Evolutionary conservation across 331 rosid genomes (phyloP).

Genomic region (Malus hybrid): DNA sequence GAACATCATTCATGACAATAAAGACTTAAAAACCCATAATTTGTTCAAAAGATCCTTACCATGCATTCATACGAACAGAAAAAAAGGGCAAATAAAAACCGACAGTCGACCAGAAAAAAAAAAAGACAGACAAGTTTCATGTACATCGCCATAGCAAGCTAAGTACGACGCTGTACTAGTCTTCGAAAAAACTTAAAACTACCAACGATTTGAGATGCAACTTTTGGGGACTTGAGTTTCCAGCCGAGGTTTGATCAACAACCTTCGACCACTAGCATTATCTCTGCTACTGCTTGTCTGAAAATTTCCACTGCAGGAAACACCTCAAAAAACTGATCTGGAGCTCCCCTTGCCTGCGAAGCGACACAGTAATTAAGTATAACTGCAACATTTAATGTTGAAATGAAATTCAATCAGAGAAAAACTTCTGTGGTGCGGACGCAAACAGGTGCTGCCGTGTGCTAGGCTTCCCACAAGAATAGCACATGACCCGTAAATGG

Average conservation of each 20-base stretch:
- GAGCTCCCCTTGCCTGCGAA: conserved; percentile 28
- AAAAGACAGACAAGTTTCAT: no score
- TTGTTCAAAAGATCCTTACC: not conserved
- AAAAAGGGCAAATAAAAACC: not conserved
- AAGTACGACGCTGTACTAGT: not conserved
- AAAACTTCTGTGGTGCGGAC: no score
- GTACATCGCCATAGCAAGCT: not conserved
- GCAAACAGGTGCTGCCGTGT: no score
- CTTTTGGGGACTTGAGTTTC: not conserved
- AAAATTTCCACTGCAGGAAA: conserved; percentile 29
- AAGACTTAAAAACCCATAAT: not conserved
- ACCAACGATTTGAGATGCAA: not conserved
- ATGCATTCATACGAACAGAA: not conserved
- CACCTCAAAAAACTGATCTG: conserved; percentile 21
- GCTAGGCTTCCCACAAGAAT: no score
- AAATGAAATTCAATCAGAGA: not conserved
- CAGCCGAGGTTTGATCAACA: not conserved
- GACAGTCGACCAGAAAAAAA: not conserved
- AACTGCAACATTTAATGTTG: not conserved
- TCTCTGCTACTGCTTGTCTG: conserved; percentile 54
- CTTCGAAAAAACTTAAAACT: not conserved
- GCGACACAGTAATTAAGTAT: not conserved
- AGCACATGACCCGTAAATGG: no score
- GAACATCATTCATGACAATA: not conserved
- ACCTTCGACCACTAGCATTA: conserved; percentile 19